Evolutionary conservation across 768 basidiomycete species (phyloP), one percentile per base, ranked within the genome.

Genomic region (Postia placenta): DNA sequence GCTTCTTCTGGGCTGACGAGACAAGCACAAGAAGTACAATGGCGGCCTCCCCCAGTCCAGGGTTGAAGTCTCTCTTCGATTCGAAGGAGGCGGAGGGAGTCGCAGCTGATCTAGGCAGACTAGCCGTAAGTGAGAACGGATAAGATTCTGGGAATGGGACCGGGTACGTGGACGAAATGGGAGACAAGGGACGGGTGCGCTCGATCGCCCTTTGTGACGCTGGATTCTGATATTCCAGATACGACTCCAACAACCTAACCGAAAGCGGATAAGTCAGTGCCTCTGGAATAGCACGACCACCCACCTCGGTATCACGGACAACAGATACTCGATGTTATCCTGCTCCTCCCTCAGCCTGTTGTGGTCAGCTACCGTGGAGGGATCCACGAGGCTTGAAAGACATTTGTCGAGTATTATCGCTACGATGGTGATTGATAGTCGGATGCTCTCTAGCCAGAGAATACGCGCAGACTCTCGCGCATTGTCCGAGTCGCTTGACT

Each of bases 121-220:
- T 74, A 0, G 86, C 74, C 22, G 91, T 59, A 17, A 98, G 74
- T 5, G 91, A 84, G 65, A 96, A 93, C 0, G 95, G 95, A 64
- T 97, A 93, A 0, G 93, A 86, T 55, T 92, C 87, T 0, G 95
- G 95, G 68, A 97, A 97, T 1, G 88, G 86, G 38, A 89, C 81
- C 0, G 92, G 93, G 2, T 76, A 63, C 1, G 71, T 61, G 19
- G 81, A 68, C 42, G 82, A 79, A 23, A 73, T 67, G 2, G 84
- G 81, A 2, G 79, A 74, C 1, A 67, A 72, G 0, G 84, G 75
- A 41, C 77, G 79, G 23, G 76, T 79, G 37, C 79, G 80, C 58
- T 87, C 85, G 39, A 97, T 77, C 1, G 83, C 81, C 46, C 77
- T 78, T 35, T 74, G 75, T 17, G 85, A 87, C 0, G 73, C 76